Evolutionary conservation across 2,329 filamentous ascomycete genomes (phyloP), one percentile per base, ranked within the genome.

Genomic region (Beauveria sp.): DNA sequence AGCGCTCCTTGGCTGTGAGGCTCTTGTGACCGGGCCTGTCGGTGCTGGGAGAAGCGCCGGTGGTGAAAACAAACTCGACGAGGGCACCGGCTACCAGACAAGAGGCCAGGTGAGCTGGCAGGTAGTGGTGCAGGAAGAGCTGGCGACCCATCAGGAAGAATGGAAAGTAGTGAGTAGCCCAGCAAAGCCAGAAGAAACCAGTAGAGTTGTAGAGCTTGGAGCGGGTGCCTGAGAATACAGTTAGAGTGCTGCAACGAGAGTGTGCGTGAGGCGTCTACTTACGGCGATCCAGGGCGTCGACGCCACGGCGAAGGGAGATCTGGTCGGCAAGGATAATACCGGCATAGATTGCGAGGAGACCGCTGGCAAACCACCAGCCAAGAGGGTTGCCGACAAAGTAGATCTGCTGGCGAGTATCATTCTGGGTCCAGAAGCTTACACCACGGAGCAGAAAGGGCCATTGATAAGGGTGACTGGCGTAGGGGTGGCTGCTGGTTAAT

Each of bases 371-470:
- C 95, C 95, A 99, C 93, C 96, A 99, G 62, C 93, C 95, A 65
- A 98, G 76, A 0, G 95, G 95, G 77, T 99, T 99, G 62, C 95
- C 95, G 34, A 99, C 80, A 81, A 99, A 99, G 78, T 99, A 99
- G 67, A 99, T 99, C 75, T 99, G 95, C 78, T 96, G 87, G 64
- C 91, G 87, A 10, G 93, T 97, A 61, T 96, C 91, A 73, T 91
- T 92, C 73, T 98, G 90, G 9, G 95, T 99, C 95, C 95, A 99
- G 87, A 99, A 99, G 76, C 92, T 97, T 68, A 99, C 93, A 77
- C 95, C 95, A 34, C 95, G 88, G 62, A 99, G 85, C 72, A 99
- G 82, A 84, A 99, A 98, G 1, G 95, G 95, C 95, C 95, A 99
- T 71, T 96, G 91, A 78, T 96, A 95, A 7, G 95, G 95, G 73